Evolutionary conservation across 1,139 yeast genomes (phyloP), one percentile per base, ranked within the genome.

Genomic region (Saccharomyces hybrid): DNA sequence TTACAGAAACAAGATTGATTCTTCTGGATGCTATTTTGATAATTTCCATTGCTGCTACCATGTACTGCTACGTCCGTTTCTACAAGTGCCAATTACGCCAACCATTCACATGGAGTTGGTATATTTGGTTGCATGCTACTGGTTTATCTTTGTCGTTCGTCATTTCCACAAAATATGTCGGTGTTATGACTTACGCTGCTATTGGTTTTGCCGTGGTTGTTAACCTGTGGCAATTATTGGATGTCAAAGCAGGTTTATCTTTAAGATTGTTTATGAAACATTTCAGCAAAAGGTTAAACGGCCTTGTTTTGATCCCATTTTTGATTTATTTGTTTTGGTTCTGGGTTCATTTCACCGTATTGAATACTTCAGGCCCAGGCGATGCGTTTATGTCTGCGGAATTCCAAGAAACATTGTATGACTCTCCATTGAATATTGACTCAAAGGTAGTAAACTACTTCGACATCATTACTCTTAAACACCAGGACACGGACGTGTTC

Each of bases 131-230:
- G 47, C 70, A 78, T 46, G 71, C 81, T 46, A 90, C 98, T 7
- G 99, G 99, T 32, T 75, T 89, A 6, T 79, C 95, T 1, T 78
- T 93, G 58, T 88, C 97, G 0, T 85, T 91, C 69, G 97, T 90
- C 46, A 91, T 93, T 58, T 84, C 96, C 48, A 91, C 98, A 54
- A 93, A 93, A 70, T 95, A 93, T 68, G 97, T 93, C 38, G 99
- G 99, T 68, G 86, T 87, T 5, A 86, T 93, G 75, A 90, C 98
- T 1, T 93, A 85, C 70, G 77, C 84, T 54, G 85, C 96, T 55
- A 80, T 93, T 62, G 99, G 99, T 34, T 71, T 80, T 57, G 97
- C 96, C 14, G 98, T 93, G 5, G 62, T 81, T 5, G 79, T 85
- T 66, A 98, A 95, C 69, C 77, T 95, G 63, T 95, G 98, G 97